These are phyloP conservation scores for Aspergillus nanangensis DNA, from an alignment of 495 filamentous ascomycete genomes.

Conservation along the genomic window DNA sequence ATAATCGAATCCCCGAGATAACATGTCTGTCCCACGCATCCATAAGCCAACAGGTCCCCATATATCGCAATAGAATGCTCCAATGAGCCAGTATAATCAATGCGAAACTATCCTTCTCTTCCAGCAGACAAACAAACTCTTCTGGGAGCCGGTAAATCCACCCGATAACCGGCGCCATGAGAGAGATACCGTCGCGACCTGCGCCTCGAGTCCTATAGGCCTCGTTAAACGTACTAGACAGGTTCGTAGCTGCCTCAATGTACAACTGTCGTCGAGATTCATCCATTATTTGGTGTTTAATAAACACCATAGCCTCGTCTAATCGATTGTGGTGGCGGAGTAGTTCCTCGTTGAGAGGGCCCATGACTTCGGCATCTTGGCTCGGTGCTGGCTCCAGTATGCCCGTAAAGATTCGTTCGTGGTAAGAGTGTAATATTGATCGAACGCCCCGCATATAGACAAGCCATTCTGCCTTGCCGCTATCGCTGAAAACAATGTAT, in stretches of 20 bases:
- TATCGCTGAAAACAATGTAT: constrained; percentile 39
- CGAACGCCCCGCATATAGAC: constrained; percentile 41
- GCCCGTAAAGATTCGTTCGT: constrained; percentile 24
- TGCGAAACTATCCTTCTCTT: constrained; percentile 30
- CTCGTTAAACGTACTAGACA: constrained; percentile 17
- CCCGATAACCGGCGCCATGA: constrained; percentile 29
- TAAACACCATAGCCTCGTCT: neutral
- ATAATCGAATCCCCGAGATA: constrained; percentile 22
- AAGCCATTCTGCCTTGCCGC: constrained; percentile 38
- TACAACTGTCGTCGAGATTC: constrained; percentile 7
- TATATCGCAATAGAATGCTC: constrained; percentile 33
- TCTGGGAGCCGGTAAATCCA: constrained; percentile 34
- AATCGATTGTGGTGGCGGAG: constrained; percentile 14
- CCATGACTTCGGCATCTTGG: constrained; percentile 2
- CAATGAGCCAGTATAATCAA: constrained; percentile 39
- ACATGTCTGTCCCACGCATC: constrained; percentile 36
- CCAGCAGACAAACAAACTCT: constrained; percentile 24
- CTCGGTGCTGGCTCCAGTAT: constrained; percentile 15
- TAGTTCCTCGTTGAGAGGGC: constrained; percentile 10
- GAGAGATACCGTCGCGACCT: constrained; percentile 3
- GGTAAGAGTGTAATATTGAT: constrained; percentile 22
- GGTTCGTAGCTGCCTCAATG: constrained; percentile 4
- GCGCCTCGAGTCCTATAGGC: constrained; percentile 16
- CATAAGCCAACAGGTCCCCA: constrained; percentile 34
- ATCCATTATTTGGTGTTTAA: neutral